Evolutionary conservation across 345 rosid species (phyloP).

Genomic region (Nasturtium officinale): DNA sequence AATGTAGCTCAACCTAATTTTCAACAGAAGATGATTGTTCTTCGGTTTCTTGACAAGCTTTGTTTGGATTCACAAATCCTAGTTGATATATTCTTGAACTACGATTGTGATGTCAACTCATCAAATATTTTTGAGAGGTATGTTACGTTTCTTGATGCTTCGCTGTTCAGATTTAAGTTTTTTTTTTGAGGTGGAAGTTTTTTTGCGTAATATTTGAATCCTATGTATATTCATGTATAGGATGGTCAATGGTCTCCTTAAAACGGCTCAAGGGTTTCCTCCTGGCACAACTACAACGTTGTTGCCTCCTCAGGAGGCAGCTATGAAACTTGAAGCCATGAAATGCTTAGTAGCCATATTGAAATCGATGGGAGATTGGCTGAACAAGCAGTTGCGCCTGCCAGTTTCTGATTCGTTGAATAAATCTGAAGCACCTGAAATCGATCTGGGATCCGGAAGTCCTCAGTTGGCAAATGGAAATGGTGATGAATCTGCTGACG

Average conservation of each 20-base stretch:
- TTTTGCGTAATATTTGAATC: slow-evolving; percentile 25
- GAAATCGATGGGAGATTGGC: slow-evolving; percentile 85
- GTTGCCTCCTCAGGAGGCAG: slow-evolving; percentile 71
- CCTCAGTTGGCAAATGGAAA: slow-evolving; percentile 46
- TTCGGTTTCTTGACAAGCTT: slow-evolving; percentile 91
- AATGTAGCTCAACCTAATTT: slow-evolving; percentile 97
- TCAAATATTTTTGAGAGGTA: slow-evolving; percentile 98
- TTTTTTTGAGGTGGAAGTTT: slow-evolving; percentile 28
- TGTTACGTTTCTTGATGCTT: slow-evolving; percentile 30
- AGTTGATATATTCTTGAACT: slow-evolving; percentile 94
- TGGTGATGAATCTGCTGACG: slow-evolving; percentile 62
- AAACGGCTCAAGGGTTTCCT: slow-evolving; percentile 83
- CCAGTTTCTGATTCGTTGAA: slow-evolving; percentile 37
- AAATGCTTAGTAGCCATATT: slow-evolving; percentile 79
- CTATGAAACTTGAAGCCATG: slow-evolving; percentile 84
- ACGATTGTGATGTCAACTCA: slow-evolving; percentile 98
- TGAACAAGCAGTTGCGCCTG: slow-evolving; percentile 63
- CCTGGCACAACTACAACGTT: slow-evolving; percentile 75
- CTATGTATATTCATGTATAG: slow-evolving; percentile 52
- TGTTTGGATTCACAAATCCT: slow-evolving; percentile 94
- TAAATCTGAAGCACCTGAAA: slow-evolving; percentile 38
- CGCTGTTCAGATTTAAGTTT: slow-evolving; percentile 10
- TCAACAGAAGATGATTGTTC: slow-evolving; percentile 98
- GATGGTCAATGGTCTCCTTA: slow-evolving; percentile 87
- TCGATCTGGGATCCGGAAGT: slow-evolving; percentile 46